Evolutionary conservation across 1,284 basidiomycete genomes (phyloP).

Genomic region (Moesziomyces globuligerus): DNA sequence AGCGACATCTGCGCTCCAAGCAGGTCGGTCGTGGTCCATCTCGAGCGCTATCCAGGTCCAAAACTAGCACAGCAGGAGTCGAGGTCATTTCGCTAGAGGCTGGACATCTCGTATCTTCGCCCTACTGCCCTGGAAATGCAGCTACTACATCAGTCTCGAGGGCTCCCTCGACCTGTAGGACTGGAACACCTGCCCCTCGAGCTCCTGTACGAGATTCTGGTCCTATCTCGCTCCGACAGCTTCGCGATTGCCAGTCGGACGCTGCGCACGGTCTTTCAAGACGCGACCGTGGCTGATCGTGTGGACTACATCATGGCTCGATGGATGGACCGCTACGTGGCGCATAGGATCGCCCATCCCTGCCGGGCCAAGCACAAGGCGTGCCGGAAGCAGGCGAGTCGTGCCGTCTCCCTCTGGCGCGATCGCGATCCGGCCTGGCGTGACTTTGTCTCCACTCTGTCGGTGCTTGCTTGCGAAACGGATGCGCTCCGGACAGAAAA

Average conservation of each 20-base stretch:
- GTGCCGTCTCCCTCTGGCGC: slow-evolving; percentile 2
- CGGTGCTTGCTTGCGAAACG: slow-evolving; percentile 1
- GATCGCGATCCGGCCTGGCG: background rate
- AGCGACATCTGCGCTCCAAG: slow-evolving; percentile 19
- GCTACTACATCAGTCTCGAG: background rate
- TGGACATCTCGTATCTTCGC: background rate
- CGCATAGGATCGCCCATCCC: background rate
- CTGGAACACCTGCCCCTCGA: slow-evolving; percentile 35
- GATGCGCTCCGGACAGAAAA: background rate
- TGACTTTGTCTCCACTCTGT: background rate
- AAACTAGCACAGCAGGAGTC: too few species aligned
- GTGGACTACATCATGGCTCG: slow-evolving; percentile 19
- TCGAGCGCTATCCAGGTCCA: too few species aligned
- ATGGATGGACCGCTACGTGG: slow-evolving; percentile 21
- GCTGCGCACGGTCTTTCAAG: slow-evolving; percentile 16
- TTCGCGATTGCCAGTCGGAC: slow-evolving; percentile 17
- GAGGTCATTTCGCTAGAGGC: too few species aligned
- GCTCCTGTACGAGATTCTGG: slow-evolving; percentile 27
- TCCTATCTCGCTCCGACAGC: slow-evolving; percentile 14
- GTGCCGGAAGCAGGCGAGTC: slow-evolving; percentile 7
- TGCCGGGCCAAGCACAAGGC: slow-evolving; percentile 20
- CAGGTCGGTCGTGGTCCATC: slow-evolving; percentile 22
- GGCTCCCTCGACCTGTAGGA: slow-evolving; percentile 2
- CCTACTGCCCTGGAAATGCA: background rate
- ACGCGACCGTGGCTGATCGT: slow-evolving; percentile 8